These are phyloP conservation scores for Kuraishia floccosa DNA, from an alignment of 805 yeast genomes.

Conservation along the genomic window DNA sequence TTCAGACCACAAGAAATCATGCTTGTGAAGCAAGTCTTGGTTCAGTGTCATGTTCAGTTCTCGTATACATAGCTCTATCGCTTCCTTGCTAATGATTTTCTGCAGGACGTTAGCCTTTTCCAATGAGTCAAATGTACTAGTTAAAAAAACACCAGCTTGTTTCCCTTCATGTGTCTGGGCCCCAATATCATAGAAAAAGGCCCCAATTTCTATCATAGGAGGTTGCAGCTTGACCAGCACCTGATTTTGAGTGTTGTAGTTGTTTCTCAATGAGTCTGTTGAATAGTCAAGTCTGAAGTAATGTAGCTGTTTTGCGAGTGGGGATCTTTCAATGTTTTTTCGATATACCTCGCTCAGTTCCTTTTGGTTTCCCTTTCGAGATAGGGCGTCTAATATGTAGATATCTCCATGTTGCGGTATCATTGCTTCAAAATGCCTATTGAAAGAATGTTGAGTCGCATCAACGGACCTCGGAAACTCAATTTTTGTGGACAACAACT, in stretches of 20 bases:
- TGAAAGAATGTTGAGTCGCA: slow-evolving; percentile 40
- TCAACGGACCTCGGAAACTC: slow-evolving; percentile 40
- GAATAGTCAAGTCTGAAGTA: slow-evolving; percentile 25
- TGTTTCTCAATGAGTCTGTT: slow-evolving; percentile 21
- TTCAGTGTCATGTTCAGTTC: slow-evolving; percentile 24
- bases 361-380: slow-evolving; percentile 29
- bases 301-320: slow-evolving; percentile 8
- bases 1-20: slow-evolving; percentile 35
- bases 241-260: slow-evolving; percentile 10
- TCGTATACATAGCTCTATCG: slow-evolving; percentile 31
- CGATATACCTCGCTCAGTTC: slow-evolving; percentile 27
- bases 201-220: slow-evolving; percentile 31
- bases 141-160: slow-evolving; percentile 39
- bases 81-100: slow-evolving; percentile 34
- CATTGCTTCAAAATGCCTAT: slow-evolving; percentile 35
- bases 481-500: slow-evolving; percentile 30
- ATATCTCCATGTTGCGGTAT: slow-evolving; percentile 37
- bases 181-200: slow-evolving; percentile 27
- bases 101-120: slow-evolving; percentile 38
- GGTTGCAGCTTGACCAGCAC: slow-evolving; percentile 11
- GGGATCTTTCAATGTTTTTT: slow-evolving; percentile 8
- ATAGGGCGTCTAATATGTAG: slow-evolving; percentile 36
- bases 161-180: slow-evolving; percentile 25
- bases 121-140: slow-evolving; percentile 37
- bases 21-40: slow-evolving; percentile 19